Percentiles rank a stretch among this genome's conserved stretches.
phyloP scores from a whole-genome alignment of 192 early-diverging fungal genomes.

The Bifiguratus adelaidae region DNA sequence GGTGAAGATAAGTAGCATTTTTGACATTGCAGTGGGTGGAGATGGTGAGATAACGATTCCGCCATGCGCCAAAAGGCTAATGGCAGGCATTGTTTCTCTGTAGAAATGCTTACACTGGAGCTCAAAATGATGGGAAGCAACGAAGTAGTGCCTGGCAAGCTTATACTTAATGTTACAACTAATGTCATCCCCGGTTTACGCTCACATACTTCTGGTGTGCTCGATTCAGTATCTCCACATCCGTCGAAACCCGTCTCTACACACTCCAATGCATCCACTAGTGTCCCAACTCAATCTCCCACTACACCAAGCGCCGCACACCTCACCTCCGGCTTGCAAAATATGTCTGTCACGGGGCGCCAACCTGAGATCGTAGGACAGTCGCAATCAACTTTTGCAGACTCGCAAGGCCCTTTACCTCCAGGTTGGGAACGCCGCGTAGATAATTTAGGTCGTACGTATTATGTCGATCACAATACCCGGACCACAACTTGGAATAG shows the following conservation, averaged over 20 bases:
- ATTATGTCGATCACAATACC: conserved; percentile 97
- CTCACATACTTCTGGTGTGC: conserved; percentile 8
- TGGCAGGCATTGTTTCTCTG: too few species aligned
- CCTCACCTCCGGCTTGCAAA: conserved; percentile 29
- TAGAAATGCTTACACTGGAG: conserved; percentile 87
- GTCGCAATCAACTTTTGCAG: conserved; percentile 3
- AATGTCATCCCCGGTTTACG: conserved; percentile 36
- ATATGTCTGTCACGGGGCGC: too few species aligned
- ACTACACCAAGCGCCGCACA: conserved; percentile 28
- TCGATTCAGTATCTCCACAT: conserved; percentile 1
- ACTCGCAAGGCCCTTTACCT: conserved; percentile 6
- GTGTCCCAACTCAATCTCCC: conserved; percentile 22
- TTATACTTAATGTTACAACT: conserved; percentile 66
- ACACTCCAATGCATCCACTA: conserved; percentile 10
- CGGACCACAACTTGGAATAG: conserved; percentile 90
- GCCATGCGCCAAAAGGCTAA: too few species aligned
- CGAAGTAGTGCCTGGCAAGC: conserved; percentile 79
- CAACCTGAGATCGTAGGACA: too few species aligned
- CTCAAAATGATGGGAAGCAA: conserved; percentile 76
- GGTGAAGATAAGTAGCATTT: conserved; percentile 64
- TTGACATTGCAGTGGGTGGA: conserved; percentile 66
- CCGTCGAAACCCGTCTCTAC: conserved; percentile 7
- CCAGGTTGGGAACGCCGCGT: conserved; percentile 83
- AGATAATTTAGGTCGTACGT: conserved; percentile 87
- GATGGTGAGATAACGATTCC: conserved; percentile 36